phyloP scores from a whole-genome alignment of 129 eudicot genomes.

The Artemisia annua region DNA sequence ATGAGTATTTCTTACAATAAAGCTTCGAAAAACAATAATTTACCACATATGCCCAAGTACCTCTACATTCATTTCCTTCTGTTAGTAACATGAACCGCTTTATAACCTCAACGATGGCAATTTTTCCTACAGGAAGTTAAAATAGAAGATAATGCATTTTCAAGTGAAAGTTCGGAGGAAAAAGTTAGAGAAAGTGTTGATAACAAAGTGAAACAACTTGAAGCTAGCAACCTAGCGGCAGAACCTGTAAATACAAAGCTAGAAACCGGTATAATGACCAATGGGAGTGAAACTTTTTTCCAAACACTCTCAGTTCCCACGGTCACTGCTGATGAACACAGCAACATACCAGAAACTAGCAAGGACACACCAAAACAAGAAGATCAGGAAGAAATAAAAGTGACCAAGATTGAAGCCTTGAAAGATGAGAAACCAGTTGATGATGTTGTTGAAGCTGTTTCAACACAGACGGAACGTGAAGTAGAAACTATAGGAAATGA shows the following conservation, averaged over 20 bases:
- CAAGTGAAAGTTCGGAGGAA: slow-evolving; percentile 32
- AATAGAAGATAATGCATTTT: slow-evolving; percentile 24
- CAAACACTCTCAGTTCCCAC: slow-evolving; percentile 37
- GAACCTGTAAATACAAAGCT: slow-evolving; percentile 28
- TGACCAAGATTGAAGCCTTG: slow-evolving; percentile 21
- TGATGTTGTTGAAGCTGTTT: not conserved
- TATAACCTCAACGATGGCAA: slow-evolving; percentile 8
- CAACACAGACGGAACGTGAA: slow-evolving; percentile 14
- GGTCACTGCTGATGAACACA: slow-evolving; percentile 30
- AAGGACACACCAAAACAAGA: slow-evolving; percentile 28
- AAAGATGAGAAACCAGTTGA: slow-evolving; percentile 20
- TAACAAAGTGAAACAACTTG: slow-evolving; percentile 38
- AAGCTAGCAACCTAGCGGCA: slow-evolving; percentile 34
- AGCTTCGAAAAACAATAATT: not conserved
- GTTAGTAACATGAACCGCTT: not conserved
- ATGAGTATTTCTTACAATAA: slow-evolving; percentile 8
- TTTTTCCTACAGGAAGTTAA: slow-evolving; percentile 43
- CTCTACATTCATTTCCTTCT: not conserved
- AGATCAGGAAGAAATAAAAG: slow-evolving; percentile 19
- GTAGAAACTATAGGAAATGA: slow-evolving; percentile 2
- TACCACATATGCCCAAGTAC: too few relatives aligned
- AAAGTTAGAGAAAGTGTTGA: slow-evolving; percentile 13
- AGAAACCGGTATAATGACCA: slow-evolving; percentile 22
- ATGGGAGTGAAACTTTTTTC: slow-evolving; percentile 42
- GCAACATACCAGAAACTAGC: slow-evolving; percentile 32